phyloP scores from a whole-genome alignment of 768 basidiomycete genomes.

The Phylloporus arenicola region DNA sequence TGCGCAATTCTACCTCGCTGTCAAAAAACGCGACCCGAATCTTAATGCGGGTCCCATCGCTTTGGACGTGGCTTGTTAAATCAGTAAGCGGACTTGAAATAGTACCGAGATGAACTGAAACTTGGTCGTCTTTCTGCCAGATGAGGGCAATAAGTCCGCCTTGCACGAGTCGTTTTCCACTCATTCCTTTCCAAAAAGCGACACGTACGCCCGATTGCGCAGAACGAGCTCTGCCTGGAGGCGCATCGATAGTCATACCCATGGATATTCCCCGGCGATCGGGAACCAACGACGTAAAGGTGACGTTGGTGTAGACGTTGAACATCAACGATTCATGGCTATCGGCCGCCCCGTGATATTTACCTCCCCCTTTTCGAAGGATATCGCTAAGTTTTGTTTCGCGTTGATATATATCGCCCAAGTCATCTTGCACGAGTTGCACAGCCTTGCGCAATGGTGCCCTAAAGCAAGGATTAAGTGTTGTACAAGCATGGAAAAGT shows the following conservation, averaged over 20 bases:
- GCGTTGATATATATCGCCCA: slow-evolving; percentile 18
- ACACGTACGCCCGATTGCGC: slow-evolving; percentile 34
- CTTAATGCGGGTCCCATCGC: slow-evolving; percentile 31
- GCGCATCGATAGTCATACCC: slow-evolving; percentile 43
- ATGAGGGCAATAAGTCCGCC: slow-evolving; percentile 63
- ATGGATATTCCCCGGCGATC: slow-evolving; percentile 50
- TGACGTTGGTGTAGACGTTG: slow-evolving; percentile 54
- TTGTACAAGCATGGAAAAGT: background rate
- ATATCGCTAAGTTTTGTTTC: slow-evolving; percentile 42
- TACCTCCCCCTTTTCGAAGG: slow-evolving; percentile 51
- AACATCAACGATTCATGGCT: slow-evolving; percentile 50
- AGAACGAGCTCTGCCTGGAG: slow-evolving; percentile 51
- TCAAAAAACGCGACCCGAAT: slow-evolving; percentile 63
- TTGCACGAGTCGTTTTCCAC: slow-evolving; percentile 52
- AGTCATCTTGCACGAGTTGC: slow-evolving; percentile 44
- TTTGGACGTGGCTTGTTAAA: slow-evolving; percentile 40
- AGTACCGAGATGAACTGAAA: slow-evolving; percentile 51
- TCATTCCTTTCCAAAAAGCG: slow-evolving; percentile 57
- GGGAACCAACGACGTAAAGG: slow-evolving; percentile 42
- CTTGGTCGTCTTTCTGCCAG: slow-evolving; percentile 32
- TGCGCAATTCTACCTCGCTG: slow-evolving; percentile 44
- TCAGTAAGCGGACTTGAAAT: slow-evolving; percentile 41
- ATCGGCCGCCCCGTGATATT: slow-evolving; percentile 43
- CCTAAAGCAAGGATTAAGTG: slow-evolving; percentile 25
- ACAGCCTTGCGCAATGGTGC: slow-evolving; percentile 50